These are phyloP conservation scores for Poronia punctata DNA, from an alignment of 495 filamentous ascomycete genomes.

Conservation along the genomic window DNA sequence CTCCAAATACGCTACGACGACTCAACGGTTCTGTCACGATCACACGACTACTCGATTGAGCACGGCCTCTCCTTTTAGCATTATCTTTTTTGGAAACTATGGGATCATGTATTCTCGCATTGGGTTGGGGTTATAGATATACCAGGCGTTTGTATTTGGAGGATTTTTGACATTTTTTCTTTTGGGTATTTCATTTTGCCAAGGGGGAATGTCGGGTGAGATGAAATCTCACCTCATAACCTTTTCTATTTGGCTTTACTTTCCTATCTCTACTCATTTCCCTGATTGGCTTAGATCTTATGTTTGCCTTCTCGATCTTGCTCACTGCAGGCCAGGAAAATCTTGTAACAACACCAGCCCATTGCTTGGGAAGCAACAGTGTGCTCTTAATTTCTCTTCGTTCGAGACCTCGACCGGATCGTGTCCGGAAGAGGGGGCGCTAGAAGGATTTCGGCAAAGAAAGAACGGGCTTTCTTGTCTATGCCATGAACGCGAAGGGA, in stretches of 20 bases:
- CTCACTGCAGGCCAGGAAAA: constrained; percentile 5
- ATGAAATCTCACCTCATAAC: not conserved
- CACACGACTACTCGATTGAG: constrained; percentile 1
- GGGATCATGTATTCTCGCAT: constrained; percentile 5
- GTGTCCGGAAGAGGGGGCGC: not conserved
- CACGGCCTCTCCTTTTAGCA: constrained; percentile 2
- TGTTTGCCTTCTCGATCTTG: not conserved
- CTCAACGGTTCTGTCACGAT: constrained; percentile 4
- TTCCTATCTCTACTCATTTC: not conserved
- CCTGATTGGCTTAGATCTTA: not conserved
- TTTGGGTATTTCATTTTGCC: constrained; percentile 2
- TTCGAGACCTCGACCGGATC: constrained; percentile 1
- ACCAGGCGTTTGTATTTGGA: constrained; percentile 7
- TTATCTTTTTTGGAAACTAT: constrained; percentile 7
- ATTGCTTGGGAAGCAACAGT: constrained; percentile 10
- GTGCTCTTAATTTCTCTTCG: constrained; percentile 9
- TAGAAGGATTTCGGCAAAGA: not conserved
- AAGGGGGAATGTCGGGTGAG: constrained; percentile 4
- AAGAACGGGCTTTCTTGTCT: constrained; percentile 6
- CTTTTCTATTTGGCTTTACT: not conserved
- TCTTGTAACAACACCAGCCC: constrained; percentile 6
- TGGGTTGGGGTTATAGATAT: constrained; percentile 8
- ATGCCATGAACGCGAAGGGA: not conserved
- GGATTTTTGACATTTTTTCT: constrained; percentile 1
- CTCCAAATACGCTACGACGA: constrained; percentile 6